Base-by-base conservation (phyloP, 2,329 filamentous ascomycete genomes). In the Immersiporthe knoxdaviesiana region DNA sequence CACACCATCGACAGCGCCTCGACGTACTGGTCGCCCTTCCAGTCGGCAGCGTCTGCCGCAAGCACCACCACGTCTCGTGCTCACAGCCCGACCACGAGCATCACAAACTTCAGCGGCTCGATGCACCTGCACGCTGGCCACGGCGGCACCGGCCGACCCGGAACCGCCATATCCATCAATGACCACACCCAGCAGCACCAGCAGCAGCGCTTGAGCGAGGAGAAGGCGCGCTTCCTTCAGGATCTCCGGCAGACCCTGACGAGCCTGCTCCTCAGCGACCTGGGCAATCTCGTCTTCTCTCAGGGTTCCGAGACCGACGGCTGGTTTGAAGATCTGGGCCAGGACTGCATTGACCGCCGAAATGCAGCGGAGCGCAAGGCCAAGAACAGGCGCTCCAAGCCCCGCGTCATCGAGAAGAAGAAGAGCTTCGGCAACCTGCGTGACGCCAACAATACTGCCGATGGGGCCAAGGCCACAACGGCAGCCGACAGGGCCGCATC, bases 11-110 rank as follows among this genome's bases (percentile, higher is more conserved):
- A 96, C 74, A 91, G 92, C 0, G 86, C 87, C 32, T 89, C 89
- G 21, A 96, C 93, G 0, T 97, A 95, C 77, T 97, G 94, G 93
- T 97, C 94, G 2, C 92, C 92, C 0, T 94, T 95, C 74, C 91
- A 92, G 70, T 89, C 89, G 0, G 84, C 87, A 0, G 86, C 90
- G 71, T 89, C 91, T 1, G 87, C 89, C 0, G 61, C 61, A 14
- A 77, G 90, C 81, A 77, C 92, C 77, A 81, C 85, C 78, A 77
- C 85, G 0, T 87, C 88, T 0, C 81, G 87, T 66, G 84, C 84
- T 0, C 88, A 89, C 70, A 90, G 88, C 7, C 88, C 88, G 0
- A 87, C 86, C 0, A 88, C 87, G 2, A 90, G 88, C 73, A 79
- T 88, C 52, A 85, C 86, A 10, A 90, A 88, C 72, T 76, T 88